Conservation (phyloP, 352 stramenopile genomes). For the Phytophthora chlamydospora region DNA sequence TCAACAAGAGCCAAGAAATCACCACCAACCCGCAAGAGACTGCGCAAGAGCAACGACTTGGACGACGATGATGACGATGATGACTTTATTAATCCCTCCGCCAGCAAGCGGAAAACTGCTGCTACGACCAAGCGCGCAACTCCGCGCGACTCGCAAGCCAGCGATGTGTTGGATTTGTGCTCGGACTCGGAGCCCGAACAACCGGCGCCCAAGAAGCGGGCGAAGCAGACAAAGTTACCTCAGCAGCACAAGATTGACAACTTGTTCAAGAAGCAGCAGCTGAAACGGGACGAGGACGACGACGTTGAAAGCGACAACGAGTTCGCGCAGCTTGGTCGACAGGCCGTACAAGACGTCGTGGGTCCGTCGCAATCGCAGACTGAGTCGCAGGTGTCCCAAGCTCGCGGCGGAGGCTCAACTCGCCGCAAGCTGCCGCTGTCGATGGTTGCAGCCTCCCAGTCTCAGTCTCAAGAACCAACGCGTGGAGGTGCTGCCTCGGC, state of each 20-base stretch:
- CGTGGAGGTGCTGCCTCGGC: constrained; percentile 29
- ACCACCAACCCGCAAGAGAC: constrained; percentile 40
- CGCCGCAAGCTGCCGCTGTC: constrained; percentile 77
- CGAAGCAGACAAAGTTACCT: constrained; percentile 27
- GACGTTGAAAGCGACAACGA: constrained; percentile 76
- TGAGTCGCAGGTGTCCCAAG: constrained; percentile 47
- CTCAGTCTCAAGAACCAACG: constrained; percentile 36
- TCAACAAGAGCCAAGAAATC: constrained; percentile 27
- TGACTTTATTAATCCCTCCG: constrained; percentile 22
- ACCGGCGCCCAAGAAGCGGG: constrained; percentile 22
- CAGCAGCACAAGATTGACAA: constrained; percentile 68
- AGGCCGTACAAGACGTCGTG: constrained; percentile 22
- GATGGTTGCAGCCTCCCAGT: constrained; percentile 66
- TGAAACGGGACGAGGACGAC: constrained; percentile 40
- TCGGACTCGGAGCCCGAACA: constrained; percentile 49
- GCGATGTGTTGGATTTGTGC: constrained; percentile 53
- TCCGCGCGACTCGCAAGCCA: constrained; percentile 24
- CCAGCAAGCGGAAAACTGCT: constrained; percentile 17
- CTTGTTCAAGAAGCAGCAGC: constrained; percentile 56
- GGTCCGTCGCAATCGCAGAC: constrained; percentile 43
- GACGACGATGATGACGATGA: constrained; percentile 43
- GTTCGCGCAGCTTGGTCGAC: constrained; percentile 58
- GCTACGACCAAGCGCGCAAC: constrained; percentile 26
- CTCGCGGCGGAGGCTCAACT: constrained; percentile 27
- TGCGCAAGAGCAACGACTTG: constrained; percentile 44